Base-by-base conservation (phyloP, 2,329 filamentous ascomycete genomes). In the Pseudopyricularia javanii region DNA sequence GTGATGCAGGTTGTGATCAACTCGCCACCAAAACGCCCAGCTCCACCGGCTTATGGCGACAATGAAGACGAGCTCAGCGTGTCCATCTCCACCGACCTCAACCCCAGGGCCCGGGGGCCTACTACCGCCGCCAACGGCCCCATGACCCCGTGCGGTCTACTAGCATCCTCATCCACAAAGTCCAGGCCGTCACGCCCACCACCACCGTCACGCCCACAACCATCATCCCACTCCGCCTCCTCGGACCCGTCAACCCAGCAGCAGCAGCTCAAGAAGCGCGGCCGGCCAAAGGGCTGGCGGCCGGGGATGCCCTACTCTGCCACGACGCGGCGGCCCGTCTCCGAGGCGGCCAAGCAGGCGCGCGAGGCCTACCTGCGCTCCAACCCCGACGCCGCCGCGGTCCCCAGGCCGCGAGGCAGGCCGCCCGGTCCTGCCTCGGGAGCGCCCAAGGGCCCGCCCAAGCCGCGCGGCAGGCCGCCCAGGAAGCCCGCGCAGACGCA, bases 271-370 rank as follows among this genome's bases (percentile, higher is more conserved):
- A 56, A 55, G 30, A 67, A 68, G 53, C 65, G 69, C 35, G 76
- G 76, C 7, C 68, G 76, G 6, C 76, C 77, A 4, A 73, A 73
- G 51, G 75, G 74, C 24, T 76, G 68, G 67, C 68, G 63, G 50
- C 61, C 62, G 2, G 66, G 65, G 43, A 64, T 61, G 58, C 59
- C 63, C 1, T 68, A 66, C 55, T 53, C 57, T 3, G 55, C 58
- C 12, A 56, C 26, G 50, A 55, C 54, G 32, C 55, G 61, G 4
- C 15, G 24, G 1, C 50, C 50, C 30, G 26, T 3, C 5, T 52
- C 50, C 9, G 50, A 52, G 5, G 50, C 50, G 9, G 40, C 50
- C 50, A 52, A 47, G 50, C 30, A 33, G 37, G 30, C 28, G 26
- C 37, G 40, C 22, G 30, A 33, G 15, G 11, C 15, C 4, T 24